Conservation (phyloP, 2,329 filamentous ascomycete genomes). For the Stagonosporopsis rhizophila region DNA sequence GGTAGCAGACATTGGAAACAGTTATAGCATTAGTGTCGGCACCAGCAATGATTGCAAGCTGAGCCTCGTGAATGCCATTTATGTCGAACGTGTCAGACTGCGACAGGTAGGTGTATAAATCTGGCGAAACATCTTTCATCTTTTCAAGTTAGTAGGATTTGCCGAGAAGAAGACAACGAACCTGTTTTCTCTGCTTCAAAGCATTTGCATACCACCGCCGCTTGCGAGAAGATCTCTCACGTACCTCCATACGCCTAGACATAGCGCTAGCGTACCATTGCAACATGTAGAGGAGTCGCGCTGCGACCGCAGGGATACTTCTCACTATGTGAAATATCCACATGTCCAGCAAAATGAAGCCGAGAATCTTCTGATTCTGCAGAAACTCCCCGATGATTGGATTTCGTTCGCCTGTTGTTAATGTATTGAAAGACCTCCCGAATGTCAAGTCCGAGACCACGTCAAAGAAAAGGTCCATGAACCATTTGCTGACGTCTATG, state of each 20-base stretch:
- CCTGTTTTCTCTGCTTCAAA: constrained; percentile 17
- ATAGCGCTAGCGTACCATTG: constrained; percentile 1
- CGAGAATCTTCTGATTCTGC: constrained; percentile 9
- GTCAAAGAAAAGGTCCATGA: constrained; percentile 26
- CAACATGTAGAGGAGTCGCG: background rate
- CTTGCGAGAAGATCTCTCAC: background rate
- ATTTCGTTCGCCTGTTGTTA: constrained; percentile 14
- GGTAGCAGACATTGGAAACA: too few relatives aligned
- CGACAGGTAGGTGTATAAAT: constrained; percentile 24
- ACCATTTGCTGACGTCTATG: constrained; percentile 13
- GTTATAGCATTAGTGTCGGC: constrained; percentile 57
- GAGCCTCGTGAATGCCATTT: constrained; percentile 19
- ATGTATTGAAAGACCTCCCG: constrained; percentile 21
- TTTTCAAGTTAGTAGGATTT: constrained; percentile 5
- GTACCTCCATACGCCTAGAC: constrained; percentile 6
- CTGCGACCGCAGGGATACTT: constrained; percentile 2
- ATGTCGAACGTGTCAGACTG: constrained; percentile 11
- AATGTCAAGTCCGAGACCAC: constrained; percentile 20
- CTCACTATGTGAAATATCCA: constrained; percentile 20
- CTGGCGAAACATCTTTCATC: constrained; percentile 12
- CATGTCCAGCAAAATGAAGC: constrained; percentile 19
- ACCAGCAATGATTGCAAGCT: constrained; percentile 49
- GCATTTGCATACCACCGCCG: constrained; percentile 16
- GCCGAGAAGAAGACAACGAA: background rate
- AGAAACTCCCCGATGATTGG: constrained; percentile 17